Evolutionary conservation across 352 stramenopile genomes (phyloP).

Genomic region (Peronospora farinosa): DNA sequence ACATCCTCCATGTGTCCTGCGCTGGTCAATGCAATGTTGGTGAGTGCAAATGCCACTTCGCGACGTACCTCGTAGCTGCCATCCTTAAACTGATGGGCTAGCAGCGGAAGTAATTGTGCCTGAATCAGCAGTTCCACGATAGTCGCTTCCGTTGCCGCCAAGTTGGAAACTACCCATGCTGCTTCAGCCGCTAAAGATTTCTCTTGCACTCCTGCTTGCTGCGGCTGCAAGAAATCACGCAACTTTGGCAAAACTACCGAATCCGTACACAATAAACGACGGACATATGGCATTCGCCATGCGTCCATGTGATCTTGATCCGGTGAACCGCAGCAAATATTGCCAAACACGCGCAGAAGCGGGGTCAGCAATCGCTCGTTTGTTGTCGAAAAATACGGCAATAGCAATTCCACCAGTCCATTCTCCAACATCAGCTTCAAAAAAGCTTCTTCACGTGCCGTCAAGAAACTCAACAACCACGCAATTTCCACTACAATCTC

Average conservation of each 20-base stretch:
- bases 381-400: constrained; percentile 52
- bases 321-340: constrained; percentile 62
- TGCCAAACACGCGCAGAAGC: constrained; percentile 70
- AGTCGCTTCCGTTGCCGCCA: constrained; percentile 46
- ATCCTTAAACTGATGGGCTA: constrained; percentile 51
- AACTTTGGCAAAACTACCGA: constrained; percentile 59
- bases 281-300: constrained; percentile 62
- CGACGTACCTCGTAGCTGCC: constrained; percentile 62
- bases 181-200: constrained; percentile 51
- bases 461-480: constrained; percentile 86
- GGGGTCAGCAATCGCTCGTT: constrained; percentile 67
- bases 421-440: constrained; percentile 62
- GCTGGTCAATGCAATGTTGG: constrained; percentile 68
- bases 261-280: constrained; percentile 36
- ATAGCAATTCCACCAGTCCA: constrained; percentile 41
- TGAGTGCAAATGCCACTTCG: constrained; percentile 67
- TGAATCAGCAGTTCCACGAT: constrained; percentile 56
- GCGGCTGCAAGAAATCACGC: constrained; percentile 41
- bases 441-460: constrained; percentile 65
- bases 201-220: constrained; percentile 13
- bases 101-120: constrained; percentile 44
- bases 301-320: constrained; percentile 63
- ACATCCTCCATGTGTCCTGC: constrained; percentile 41
- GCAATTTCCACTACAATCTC: constrained; percentile 67
- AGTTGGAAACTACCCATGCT: constrained; percentile 74